Evolutionary conservation across 1,284 basidiomycete species (phyloP).

Genomic region (Malassezia caprae): DNA sequence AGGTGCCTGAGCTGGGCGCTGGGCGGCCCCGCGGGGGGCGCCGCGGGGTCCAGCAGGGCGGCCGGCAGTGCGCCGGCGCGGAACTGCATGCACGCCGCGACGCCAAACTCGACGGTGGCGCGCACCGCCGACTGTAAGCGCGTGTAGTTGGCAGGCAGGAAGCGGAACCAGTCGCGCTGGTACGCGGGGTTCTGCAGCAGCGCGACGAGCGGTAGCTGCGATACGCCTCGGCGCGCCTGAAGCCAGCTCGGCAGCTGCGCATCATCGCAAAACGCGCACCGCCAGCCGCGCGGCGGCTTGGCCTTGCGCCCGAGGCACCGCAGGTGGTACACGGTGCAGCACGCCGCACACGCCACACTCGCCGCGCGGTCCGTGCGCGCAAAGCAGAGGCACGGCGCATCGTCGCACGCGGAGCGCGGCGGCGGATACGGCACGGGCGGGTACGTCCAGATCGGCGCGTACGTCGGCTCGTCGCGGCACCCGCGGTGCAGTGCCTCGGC

Average conservation of each 20-base stretch:
- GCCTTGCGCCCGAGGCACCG: constrained; percentile 28
- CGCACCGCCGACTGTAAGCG: constrained; percentile 15
- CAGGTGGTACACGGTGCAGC: constrained; percentile 28
- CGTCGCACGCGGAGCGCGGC: background rate
- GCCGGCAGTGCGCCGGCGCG: constrained; percentile 6
- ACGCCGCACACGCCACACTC: constrained; percentile 23
- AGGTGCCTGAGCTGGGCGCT: constrained; percentile 20
- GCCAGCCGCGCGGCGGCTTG: constrained; percentile 18
- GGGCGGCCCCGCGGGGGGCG: background rate
- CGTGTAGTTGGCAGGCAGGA: constrained; percentile 11
- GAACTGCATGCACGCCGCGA: constrained; percentile 16
- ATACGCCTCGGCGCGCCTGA: constrained; percentile 14
- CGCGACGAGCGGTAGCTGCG: constrained; percentile 29
- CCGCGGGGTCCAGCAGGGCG: background rate
- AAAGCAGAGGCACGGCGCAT: constrained; percentile 31
- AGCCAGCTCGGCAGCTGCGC: constrained; percentile 13
- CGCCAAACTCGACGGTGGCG: constrained; percentile 19
- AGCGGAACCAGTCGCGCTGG: constrained; percentile 19
- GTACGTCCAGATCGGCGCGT: background rate
- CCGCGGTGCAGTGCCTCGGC: background rate
- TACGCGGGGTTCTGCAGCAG: constrained; percentile 25
- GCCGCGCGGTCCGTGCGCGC: background rate
- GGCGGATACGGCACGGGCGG: constrained; percentile 4
- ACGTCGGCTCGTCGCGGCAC: background rate
- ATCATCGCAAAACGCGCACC: constrained; percentile 32